Evolutionary conservation across 139 green algal genomes (phyloP), one percentile per base, ranked within the genome.

Genomic region (Astrephomene gubernaculifera): DNA sequence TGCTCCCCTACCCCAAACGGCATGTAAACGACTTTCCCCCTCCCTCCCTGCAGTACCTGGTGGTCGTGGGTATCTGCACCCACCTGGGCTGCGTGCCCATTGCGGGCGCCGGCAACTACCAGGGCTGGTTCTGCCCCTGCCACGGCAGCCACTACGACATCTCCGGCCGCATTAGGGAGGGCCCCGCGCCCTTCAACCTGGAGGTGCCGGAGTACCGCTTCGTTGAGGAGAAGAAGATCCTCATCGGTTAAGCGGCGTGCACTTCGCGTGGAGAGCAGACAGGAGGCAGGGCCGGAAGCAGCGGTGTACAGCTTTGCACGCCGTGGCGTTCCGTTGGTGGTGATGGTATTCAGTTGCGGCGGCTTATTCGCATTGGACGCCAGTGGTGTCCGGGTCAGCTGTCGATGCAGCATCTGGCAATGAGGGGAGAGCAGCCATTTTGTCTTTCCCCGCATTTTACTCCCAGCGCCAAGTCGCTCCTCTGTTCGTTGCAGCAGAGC

Each of bases 11-110:
- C 17, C 24, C 63, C 63, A 41, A 33, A 39, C 29, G 29, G 38
- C 17, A 36, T 39, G 6, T 70, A 2, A 39, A 39, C 27, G 63
- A 24, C 10, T 41, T 2, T 70, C 36, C 41, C 29, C 49, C 38
- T 74, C 38, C 41, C 22, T 19, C 14, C 44, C 39, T 49, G 90
- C 92, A 99, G 94, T 99, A 98, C 96, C 89, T 99, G 71, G 95
- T 99, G 33, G 89, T 99, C n/a, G 84, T 99, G 35, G 98, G 98
- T 39, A 96, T 99, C 72, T 99, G 98, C 94, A 99, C 98, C 35
- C 98, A 99, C 90, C 90, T 99, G 84, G 98, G 98, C 22, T 99
- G 98, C 87, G 97, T 99, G 82, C 98, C 98, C 17, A 96, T 99
- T 69, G 90, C 95, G 33, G 98, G 98, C 86, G 98, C 98, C 25